Percentiles rank a stretch among this genome's conserved stretches.
These are phyloP conservation scores for Aureobasidium lini DNA, from an alignment of 2,329 filamentous ascomycete genomes.

Conservation along the genomic window DNA sequence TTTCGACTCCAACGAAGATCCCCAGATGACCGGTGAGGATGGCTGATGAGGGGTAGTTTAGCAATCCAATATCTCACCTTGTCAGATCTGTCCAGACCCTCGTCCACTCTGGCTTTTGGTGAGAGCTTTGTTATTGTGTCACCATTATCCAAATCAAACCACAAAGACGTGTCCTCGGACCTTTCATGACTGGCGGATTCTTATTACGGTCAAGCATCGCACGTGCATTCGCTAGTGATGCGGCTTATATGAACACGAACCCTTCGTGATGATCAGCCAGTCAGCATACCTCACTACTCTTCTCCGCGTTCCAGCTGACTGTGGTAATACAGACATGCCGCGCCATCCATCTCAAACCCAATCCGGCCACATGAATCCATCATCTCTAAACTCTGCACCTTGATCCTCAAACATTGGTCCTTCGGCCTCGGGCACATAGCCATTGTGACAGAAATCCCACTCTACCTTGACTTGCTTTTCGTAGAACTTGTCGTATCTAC, in stretches of 20 bases:
- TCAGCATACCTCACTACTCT: too few species aligned
- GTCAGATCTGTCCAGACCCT: not conserved
- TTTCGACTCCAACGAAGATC: not conserved
- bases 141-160: too few species aligned
- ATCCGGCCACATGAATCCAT: conserved; percentile 1
- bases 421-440: conserved; percentile 14
- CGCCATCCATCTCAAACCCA: not conserved
- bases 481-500: conserved; percentile 27
- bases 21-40: not conserved
- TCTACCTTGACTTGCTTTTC: conserved; percentile 35
- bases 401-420: conserved; percentile 8
- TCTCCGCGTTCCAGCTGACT: not conserved
- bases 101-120: too few species aligned
- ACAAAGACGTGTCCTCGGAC: too few species aligned
- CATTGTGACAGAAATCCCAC: conserved; percentile 24
- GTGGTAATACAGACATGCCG: not conserved
- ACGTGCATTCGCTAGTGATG: too few species aligned
- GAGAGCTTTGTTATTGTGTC: too few species aligned
- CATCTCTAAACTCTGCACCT: not conserved
- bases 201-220: too few species aligned
- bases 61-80: not conserved
- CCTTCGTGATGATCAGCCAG: too few species aligned
- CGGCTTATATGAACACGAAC: too few species aligned
- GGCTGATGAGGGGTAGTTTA: not conserved
- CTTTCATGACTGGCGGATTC: too few species aligned